Evolutionary conservation across 2,329 filamentous ascomycete genomes (phyloP), one percentile per base, ranked within the genome.

Genomic region (Fusarium nanum): DNA sequence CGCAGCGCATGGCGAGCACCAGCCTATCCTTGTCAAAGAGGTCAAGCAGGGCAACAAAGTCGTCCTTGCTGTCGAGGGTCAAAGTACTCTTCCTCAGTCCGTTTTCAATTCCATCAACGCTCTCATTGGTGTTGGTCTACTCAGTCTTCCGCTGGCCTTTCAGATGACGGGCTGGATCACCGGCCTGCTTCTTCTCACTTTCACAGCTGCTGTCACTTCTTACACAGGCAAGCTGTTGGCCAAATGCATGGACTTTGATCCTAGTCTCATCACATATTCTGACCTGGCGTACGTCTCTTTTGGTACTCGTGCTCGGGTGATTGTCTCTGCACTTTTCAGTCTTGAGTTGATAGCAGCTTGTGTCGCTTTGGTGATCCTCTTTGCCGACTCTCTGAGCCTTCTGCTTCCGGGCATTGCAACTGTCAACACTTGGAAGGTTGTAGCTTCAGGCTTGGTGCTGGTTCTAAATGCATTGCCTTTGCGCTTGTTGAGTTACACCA

Each of bases 81-180:
- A 97, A 82, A 97, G 93, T n/a, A 99, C 95, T 2, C 85, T 98
- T 18, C 94, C 94, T 1, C 95, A 98, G 82, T 98, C 95, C 9
- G 88, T 98, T 67, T 97, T 98, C 85, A 99, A 99, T 81, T 97
- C 93, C 5, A 95, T 95, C 78, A 97, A 97, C 69, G 93, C 97
- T 53, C 83, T 98, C 63, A 95, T 98, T 66, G 94, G 94, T 18
- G 91, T 99, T 30, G 95, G 95, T 1, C 83, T 99, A 30, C 85
- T 99, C 53, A 97, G 93, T 79, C 83, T 99, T 56, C 96, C 95
- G 8, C 86, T 98, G 76, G 95, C 93, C 8, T 84, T 98, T 75
- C 93, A 91, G 75, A 94, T 97, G 78, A 90, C 93, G 14, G 95
- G 94, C 52, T 97, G 94, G 94, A 80, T 97, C 42, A 88, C 93